Conservation (phyloP, 2,329 filamentous ascomycete genomes). For the Pezicula rhizophila region DNA sequence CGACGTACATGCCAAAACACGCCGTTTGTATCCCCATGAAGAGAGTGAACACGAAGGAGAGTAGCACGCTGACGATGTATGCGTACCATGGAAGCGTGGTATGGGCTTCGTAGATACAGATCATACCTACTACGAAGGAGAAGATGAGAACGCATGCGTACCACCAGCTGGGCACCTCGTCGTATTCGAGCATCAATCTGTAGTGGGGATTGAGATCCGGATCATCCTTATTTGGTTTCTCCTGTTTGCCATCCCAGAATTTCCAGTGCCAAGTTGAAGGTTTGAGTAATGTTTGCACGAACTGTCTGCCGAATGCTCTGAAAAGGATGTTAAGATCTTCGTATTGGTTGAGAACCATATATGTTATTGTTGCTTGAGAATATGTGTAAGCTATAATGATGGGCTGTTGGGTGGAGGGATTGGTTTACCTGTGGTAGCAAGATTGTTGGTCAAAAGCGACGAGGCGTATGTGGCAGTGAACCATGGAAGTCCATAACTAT, state of each 20-base stretch:
- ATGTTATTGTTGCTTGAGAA: no score
- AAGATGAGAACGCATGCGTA: slow-evolving; percentile 39
- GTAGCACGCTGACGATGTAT: slow-evolving; percentile 20
- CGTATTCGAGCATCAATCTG: slow-evolving; percentile 31
- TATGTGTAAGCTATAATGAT: no score
- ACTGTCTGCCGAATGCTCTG: no score
- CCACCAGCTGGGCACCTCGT: slow-evolving; percentile 52
- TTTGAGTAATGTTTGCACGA: no score
- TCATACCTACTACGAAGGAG: slow-evolving; percentile 37
- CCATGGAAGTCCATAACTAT: no score
- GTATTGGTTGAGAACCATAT: no score
- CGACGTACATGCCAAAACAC: slow-evolving; percentile 40
- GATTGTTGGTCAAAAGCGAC: no score
- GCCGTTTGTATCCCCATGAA: slow-evolving; percentile 32
- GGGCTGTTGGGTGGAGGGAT: no score
- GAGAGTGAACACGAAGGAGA: slow-evolving; percentile 17
- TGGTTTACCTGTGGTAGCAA: no score
- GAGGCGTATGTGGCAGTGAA: no score
- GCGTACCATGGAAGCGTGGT: slow-evolving; percentile 45
- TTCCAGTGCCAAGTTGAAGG: not conserved
- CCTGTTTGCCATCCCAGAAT: slow-evolving; percentile 2
- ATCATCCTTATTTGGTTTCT: not conserved
- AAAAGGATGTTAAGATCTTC: no score
- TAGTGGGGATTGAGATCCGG: slow-evolving; percentile 32
- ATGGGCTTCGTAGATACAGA: slow-evolving; percentile 50